phyloP scores from a whole-genome alignment of 176 grass and related monocot genomes.

The Musa schizocarpa region DNA sequence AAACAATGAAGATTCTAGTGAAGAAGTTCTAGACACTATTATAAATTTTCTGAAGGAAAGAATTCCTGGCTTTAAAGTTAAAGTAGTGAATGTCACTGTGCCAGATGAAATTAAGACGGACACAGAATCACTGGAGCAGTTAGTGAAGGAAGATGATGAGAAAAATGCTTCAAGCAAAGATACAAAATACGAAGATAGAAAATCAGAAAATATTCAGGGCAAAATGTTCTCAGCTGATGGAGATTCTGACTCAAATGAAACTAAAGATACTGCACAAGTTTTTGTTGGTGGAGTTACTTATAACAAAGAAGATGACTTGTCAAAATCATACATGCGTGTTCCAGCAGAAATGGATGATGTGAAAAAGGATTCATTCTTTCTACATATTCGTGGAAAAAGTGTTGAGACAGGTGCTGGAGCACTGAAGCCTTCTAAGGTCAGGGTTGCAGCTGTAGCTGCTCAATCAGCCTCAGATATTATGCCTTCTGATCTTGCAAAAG shows the following conservation, averaged over 20 bases:
- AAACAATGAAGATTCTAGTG: conserved; percentile 42
- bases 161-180: conserved; percentile 32
- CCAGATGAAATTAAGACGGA: conserved; percentile 49
- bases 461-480: conserved; percentile 76
- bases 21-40: conserved; percentile 49
- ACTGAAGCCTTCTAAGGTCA: conserved; percentile 51
- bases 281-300: conserved; percentile 84
- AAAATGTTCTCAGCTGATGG: conserved; percentile 36
- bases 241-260: conserved; percentile 41
- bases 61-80: conserved; percentile 75
- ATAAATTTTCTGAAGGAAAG: conserved; percentile 66
- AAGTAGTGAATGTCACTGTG: conserved; percentile 44
- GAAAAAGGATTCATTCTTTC: conserved; percentile 67
- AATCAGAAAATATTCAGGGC: conserved; percentile 33
- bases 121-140: conserved; percentile 35
- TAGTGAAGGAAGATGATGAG: conserved; percentile 51
- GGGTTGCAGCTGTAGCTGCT: conserved; percentile 58
- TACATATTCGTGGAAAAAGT: conserved; percentile 58
- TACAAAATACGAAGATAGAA: conserved; percentile 16
- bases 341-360: conserved; percentile 77
- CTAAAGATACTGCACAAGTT: conserved; percentile 52
- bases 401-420: conserved; percentile 31
- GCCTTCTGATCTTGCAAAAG: conserved; percentile 68
- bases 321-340: conserved; percentile 50
- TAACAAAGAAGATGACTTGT: conserved; percentile 60